Evolutionary conservation across 2,329 filamentous ascomycete genomes (phyloP), one percentile per base, ranked within the genome.

Genomic region (Helminthosporium solani): DNA sequence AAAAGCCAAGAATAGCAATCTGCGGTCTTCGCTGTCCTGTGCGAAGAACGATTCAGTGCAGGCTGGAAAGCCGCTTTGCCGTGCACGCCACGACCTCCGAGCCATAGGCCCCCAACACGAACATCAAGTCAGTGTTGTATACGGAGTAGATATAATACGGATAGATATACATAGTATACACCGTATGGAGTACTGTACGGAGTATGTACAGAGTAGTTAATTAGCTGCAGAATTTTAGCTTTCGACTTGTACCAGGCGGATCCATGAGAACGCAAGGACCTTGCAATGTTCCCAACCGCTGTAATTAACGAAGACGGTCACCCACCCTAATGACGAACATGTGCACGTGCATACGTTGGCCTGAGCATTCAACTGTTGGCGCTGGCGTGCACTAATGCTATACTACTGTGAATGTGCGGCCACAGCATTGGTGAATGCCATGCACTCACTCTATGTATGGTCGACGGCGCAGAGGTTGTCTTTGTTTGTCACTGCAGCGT

Each of bases 291-390:
- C 36, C 23, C 20, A 20, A 38, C 19, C 20, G 36, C 21, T 39
- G 36, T 39, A 39, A 39, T 23, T 25, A 41, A 33, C 9, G 15
- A n/a, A 28, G 15, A 11, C 16, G 20, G 39, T 7, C 18, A 42
- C 16, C 21, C 41, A 20, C 41, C 25, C 41, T 44, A 44, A 44
- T 44, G 41, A 44, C 33, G 33, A 44, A 31, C 41, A 33, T 27
- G 16, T 20, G 21, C 21, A 9, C 21, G 3, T 28, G 6, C n/a
- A 23, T 21, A 21, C n/a, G 25, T 21, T 23, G 11, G n/a, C n/a
- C 14, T 21, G 20, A 21, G n/a, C 21, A 11, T 18, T 25, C 6
- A 9, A 25, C 23, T 9, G 9, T 20, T 21, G 20, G 35, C 5
- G 21, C 3, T 4, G 19, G 15, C 35, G 19, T 38, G 11, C 20